Evolutionary conservation across 2,329 filamentous ascomycete genomes (phyloP).

Genomic region (Fusarium decemcellulare): DNA sequence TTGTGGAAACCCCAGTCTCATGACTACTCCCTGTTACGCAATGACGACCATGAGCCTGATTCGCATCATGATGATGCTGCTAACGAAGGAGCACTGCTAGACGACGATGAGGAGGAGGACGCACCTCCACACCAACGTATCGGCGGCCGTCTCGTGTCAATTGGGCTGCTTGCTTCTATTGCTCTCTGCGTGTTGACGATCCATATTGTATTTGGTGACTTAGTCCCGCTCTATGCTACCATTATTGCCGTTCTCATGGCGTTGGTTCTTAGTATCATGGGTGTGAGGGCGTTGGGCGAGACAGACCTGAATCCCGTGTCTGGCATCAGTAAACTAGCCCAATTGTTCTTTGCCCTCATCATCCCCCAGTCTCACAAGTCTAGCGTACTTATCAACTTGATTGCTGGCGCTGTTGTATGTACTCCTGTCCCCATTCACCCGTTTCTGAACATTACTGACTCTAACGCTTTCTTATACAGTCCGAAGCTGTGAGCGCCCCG

Average conservation of each 20-base stretch:
- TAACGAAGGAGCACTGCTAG: slow-evolving; percentile 18
- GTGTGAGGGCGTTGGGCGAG: slow-evolving; percentile 78
- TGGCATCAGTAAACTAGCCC: slow-evolving; percentile 95
- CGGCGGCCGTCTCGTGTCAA: slow-evolving; percentile 75
- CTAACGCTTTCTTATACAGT: slow-evolving; percentile 43
- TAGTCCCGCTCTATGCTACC: slow-evolving; percentile 85
- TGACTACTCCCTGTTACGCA: slow-evolving; percentile 44
- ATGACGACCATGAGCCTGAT: slow-evolving; percentile 16
- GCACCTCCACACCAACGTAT: slow-evolving; percentile 89
- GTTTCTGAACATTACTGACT: slow-evolving; percentile 8
- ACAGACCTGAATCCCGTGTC: slow-evolving; percentile 97
- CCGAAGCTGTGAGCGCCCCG: slow-evolving; percentile 56
- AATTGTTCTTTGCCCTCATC: slow-evolving; percentile 93
- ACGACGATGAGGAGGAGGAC: slow-evolving; percentile 75
- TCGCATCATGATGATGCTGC: slow-evolving; percentile 11
- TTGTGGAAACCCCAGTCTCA: slow-evolving; percentile 36
- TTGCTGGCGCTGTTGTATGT: slow-evolving; percentile 85
- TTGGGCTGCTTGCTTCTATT: slow-evolving; percentile 84
- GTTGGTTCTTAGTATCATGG: slow-evolving; percentile 82
- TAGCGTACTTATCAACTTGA: slow-evolving; percentile 93
- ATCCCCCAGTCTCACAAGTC: slow-evolving; percentile 86
- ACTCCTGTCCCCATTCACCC: background rate
- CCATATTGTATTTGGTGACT: slow-evolving; percentile 83
- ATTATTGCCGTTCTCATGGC: slow-evolving; percentile 87
- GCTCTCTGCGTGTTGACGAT: slow-evolving; percentile 85